Conservation (phyloP, 371 early-diverging fungal genomes). For the Haplosporangium sp. region DNA sequence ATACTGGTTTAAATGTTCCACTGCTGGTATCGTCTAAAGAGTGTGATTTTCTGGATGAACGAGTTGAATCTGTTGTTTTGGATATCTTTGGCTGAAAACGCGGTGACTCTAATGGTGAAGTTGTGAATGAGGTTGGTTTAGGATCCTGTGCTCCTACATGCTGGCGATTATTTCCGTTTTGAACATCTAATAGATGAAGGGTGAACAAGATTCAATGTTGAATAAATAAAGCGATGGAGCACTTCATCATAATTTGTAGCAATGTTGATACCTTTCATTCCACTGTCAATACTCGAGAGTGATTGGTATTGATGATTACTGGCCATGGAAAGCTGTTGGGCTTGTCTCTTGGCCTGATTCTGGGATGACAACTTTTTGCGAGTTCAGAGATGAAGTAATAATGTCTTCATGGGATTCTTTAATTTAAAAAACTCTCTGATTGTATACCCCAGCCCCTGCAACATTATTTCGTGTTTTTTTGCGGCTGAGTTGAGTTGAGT, state of each 20-base stretch:
- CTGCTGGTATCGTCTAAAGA: neutral
- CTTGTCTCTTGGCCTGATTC: neutral
- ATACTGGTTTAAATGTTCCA: constrained; percentile 11
- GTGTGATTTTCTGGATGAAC: neutral
- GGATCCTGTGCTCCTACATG: neutral
- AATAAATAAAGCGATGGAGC: neutral
- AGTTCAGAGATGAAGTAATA: neutral
- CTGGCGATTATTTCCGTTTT: neutral
- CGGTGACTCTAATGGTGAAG: neutral
- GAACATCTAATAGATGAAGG: neutral
- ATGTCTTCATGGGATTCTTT: neutral
- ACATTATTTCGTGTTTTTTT: neutral
- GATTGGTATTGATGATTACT: constrained; percentile 16
- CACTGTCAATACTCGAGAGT: constrained; percentile 8
- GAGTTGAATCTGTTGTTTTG: neutral
- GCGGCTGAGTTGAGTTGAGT: neutral
- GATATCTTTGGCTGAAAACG: neutral
- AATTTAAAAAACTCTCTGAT: neutral
- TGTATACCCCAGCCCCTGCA: neutral
- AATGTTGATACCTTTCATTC: constrained; percentile 8
- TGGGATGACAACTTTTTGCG: neutral
- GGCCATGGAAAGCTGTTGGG: neutral
- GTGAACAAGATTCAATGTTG: constrained; percentile 1
- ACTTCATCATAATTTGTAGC: neutral
- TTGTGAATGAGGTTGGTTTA: neutral